Percentiles rank a stretch among this genome's conserved stretches.
Evolutionary conservation across 1,284 basidiomycete genomes (phyloP).

Genomic region (Boletus sp.): DNA sequence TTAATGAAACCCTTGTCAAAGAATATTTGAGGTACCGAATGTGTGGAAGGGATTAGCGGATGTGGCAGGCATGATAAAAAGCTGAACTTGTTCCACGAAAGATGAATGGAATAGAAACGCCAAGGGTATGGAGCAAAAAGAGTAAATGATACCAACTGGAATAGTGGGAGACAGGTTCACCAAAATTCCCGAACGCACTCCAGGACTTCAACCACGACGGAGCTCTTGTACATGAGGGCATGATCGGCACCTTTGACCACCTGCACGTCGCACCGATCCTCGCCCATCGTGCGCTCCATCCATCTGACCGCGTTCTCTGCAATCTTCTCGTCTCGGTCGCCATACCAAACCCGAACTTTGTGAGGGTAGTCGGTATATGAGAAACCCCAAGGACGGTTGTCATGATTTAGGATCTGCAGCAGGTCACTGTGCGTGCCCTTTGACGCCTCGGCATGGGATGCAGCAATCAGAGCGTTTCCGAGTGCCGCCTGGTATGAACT

Average conservation of each 20-base stretch:
- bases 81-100: slow-evolving; percentile 16
- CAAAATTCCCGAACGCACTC: slow-evolving; percentile 65
- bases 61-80: slow-evolving; percentile 3
- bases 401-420: slow-evolving; percentile 85
- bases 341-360: slow-evolving; percentile 88
- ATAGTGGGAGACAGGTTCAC: slow-evolving; percentile 30
- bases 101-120: slow-evolving; percentile 11
- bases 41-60: slow-evolving; percentile 9
- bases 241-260: slow-evolving; percentile 88
- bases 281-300: slow-evolving; percentile 86
- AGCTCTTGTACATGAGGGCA: slow-evolving; percentile 86
- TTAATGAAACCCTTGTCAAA: slow-evolving; percentile 16
- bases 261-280: slow-evolving; percentile 69
- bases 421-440: slow-evolving; percentile 90
- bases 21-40: slow-evolving; percentile 5
- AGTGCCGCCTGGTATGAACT: slow-evolving; percentile 63
- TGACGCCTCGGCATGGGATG: slow-evolving; percentile 91
- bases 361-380: slow-evolving; percentile 76
- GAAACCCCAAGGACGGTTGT: slow-evolving; percentile 81
- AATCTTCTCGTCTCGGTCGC: slow-evolving; percentile 90
- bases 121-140: slow-evolving; percentile 23
- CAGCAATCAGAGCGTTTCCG: slow-evolving; percentile 84
- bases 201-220: slow-evolving; percentile 84
- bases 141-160: slow-evolving; percentile 10
- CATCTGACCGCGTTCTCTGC: slow-evolving; percentile 82